These are phyloP conservation scores for Macroventuria anomochaeta DNA, from an alignment of 2,329 filamentous ascomycete species.

Conservation along the genomic window DNA sequence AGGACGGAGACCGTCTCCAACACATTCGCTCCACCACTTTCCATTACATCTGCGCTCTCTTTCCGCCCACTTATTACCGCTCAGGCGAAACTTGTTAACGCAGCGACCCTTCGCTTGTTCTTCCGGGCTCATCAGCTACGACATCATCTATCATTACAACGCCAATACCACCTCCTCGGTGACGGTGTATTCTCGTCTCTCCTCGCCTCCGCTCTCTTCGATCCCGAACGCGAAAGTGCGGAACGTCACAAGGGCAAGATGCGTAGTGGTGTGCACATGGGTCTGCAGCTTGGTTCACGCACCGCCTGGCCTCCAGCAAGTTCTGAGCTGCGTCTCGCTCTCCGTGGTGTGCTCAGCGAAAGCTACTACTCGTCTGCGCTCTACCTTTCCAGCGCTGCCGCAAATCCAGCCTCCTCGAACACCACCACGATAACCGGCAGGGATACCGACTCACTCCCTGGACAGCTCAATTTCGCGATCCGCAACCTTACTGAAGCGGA, in stretches of 20 bases:
- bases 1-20: neutral
- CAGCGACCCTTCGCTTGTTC: conserved; percentile 76
- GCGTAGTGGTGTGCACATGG: conserved; percentile 71
- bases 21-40: conserved; percentile 60
- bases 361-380: conserved; percentile 62
- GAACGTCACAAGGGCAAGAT: conserved; percentile 74
- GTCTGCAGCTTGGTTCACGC: conserved; percentile 79
- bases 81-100: conserved; percentile 79
- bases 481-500: conserved; percentile 75
- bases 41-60: conserved; percentile 69
- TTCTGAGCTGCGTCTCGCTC: conserved; percentile 85
- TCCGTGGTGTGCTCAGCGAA: conserved; percentile 85
- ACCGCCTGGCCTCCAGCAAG: conserved; percentile 92
- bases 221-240: conserved; percentile 79
- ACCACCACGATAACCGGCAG: conserved; percentile 20
- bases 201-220: conserved; percentile 83
- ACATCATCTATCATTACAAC: conserved; percentile 75
- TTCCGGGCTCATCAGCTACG: conserved; percentile 76
- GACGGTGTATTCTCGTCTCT: conserved; percentile 83
- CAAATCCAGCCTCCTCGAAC: neutral
- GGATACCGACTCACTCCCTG: conserved; percentile 50
- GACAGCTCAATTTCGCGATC: conserved; percentile 72
- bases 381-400: conserved; percentile 31
- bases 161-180: conserved; percentile 81
- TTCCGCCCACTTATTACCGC: conserved; percentile 75